Percentiles rank a stretch among this genome's conserved stretches.
Evolutionary conservation across 148 eudicot genomes (phyloP).

Genomic region (Fagopyrum tataricum): DNA sequence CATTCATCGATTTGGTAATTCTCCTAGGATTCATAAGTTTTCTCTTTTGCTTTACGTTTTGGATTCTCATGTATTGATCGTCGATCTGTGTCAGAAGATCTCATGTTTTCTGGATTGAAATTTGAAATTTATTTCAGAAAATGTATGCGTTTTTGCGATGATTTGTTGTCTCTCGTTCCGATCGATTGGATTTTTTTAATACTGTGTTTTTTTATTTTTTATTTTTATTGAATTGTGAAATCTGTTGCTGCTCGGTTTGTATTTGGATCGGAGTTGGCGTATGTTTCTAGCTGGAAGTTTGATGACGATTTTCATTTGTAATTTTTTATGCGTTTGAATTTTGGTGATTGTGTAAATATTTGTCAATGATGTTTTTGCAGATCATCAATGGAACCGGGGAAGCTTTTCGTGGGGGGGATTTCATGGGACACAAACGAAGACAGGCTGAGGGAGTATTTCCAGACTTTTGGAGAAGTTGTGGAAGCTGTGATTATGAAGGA

Average conservation of each 20-base stretch:
- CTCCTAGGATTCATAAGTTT: neutral
- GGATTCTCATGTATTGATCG: conserved; percentile 25
- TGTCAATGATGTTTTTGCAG: neutral
- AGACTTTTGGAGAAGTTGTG: conserved; percentile 75
- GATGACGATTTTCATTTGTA: conserved; percentile 29
- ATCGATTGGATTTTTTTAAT: neutral
- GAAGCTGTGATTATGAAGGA: conserved; percentile 99
- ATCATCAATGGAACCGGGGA: conserved; percentile 73
- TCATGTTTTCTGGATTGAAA: conserved; percentile 25
- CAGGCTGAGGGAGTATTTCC: conserved; percentile 76
- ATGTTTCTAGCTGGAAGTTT: neutral
- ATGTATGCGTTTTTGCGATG: neutral
- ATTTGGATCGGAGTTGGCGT: neutral
- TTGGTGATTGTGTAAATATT: neutral
- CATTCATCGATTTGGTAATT: conserved; percentile 17
- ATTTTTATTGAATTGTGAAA: conserved; percentile 3
- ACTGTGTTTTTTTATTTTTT: neutral
- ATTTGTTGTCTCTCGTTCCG: neutral
- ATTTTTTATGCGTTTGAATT: conserved; percentile 6
- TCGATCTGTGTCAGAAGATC: conserved; percentile 42
- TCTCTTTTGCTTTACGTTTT: conserved; percentile 3
- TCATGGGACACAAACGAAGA: conserved; percentile 99
- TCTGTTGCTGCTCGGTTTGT: neutral
- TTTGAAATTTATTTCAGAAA: neutral
- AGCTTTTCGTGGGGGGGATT: conserved; percentile 95